Evolutionary conservation across 805 yeast species (phyloP), one percentile per base, ranked within the genome.

Genomic region (Nakazawaea ambrosiae): DNA sequence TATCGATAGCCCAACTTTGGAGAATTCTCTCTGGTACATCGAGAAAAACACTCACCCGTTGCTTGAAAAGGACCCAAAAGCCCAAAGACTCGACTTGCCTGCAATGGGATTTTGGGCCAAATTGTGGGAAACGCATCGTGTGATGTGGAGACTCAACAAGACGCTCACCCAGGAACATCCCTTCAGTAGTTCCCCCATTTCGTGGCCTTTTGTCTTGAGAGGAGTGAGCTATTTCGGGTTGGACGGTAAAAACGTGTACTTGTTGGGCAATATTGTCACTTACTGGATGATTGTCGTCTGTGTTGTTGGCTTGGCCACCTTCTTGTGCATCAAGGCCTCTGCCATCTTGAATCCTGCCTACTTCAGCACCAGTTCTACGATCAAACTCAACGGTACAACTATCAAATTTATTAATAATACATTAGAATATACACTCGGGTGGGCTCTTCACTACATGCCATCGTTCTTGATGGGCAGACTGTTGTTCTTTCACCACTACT

Each of bases 391-490:
- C 20, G 33, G 36, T 11, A 17, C 14, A 11, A 23, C 33, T 11
- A 24, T 27, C 15, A 20, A 19, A 19, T 38, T 19, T 22, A 25
- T 28, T 5, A 10, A 20, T 14, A 20, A 34, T 12, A n/a, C 12
- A 14, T 20, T 18, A 11, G 26, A 31, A 22, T 31, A 23, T 18
- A 16, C 23, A 6, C 31, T 39, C n/a, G 40, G 36, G n/a, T 37
- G 36, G 36, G 5, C 54, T 36, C 25, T 81, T 27, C 95, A 86
- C 58, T 81, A 73, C 54, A 54, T 68, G 38, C 94, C 95, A 47
- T 83, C 85, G 37, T 80, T 74, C 61, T 64, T 89, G 41, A 89
- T 89, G 97, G 88, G 79, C 18, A 78, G 97, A 63, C 97, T 89
- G 63, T 61, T 89, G 61, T 89, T 90, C 66, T 66, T 89, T 55